phyloP scores from a whole-genome alignment of 139 green algal species.

The Micractinium sp. region DNA sequence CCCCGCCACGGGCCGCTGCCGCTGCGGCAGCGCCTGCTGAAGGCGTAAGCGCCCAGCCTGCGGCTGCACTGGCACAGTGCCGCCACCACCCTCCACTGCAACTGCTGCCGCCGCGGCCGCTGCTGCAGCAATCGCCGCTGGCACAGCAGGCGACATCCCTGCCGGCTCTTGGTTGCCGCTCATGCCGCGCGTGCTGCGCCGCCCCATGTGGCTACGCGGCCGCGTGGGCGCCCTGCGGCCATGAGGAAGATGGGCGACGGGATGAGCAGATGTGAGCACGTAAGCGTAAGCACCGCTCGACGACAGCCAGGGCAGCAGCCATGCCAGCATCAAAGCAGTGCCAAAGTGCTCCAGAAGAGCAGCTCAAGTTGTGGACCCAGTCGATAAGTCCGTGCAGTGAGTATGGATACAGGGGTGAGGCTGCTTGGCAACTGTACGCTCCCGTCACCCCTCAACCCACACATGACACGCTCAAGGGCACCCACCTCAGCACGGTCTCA shows the following conservation, averaged over 20 bases:
- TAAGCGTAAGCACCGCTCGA: no score
- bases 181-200: constrained; percentile 27
- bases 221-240: constrained; percentile 9
- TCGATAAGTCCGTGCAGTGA: no score
- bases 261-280: no score
- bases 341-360: no score
- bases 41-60: background rate
- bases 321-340: no score
- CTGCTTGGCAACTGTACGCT: background rate
- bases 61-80: background rate
- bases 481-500: constrained; percentile 26
- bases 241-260: no score
- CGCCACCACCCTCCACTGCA: background rate
- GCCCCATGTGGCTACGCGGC: constrained; percentile 13
- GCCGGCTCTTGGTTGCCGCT: background rate
- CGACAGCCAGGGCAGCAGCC: no score
- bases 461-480: background rate
- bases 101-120: background rate
- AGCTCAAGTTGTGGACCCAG: no score
- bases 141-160: background rate
- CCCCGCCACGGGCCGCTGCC: background rate
- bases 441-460: background rate
- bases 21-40: constrained; percentile 10
- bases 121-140: background rate
- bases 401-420: no score